Percentiles rank a stretch among this genome's conserved stretches.
These are phyloP conservation scores for Kentomonas sorsogonicus DNA, from an alignment of 208 protist genomes.

Conservation along the genomic window DNA sequence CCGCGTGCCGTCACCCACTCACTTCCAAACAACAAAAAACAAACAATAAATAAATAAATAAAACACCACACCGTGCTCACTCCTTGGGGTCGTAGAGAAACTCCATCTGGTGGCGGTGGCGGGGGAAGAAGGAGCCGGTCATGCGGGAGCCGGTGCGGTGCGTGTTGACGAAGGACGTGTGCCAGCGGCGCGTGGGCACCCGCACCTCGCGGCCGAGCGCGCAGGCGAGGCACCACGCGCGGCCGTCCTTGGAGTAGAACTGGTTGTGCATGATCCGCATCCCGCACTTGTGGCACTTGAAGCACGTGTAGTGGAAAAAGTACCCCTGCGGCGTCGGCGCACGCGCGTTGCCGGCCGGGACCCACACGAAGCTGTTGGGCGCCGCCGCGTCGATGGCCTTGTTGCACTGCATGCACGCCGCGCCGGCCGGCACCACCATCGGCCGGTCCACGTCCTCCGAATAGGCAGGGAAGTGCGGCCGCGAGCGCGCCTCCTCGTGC, in stretches of 20 bases:
- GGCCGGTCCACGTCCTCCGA: conserved; percentile 82
- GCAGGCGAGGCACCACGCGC: conserved; percentile 79
- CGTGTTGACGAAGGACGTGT: conserved; percentile 87
- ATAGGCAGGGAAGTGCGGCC: conserved; percentile 82
- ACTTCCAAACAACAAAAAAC: neutral
- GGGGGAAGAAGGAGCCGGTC: conserved; percentile 80
- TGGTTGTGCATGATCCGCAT: conserved; percentile 85
- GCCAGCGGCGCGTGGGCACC: conserved; percentile 81
- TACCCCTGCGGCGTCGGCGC: conserved; percentile 81
- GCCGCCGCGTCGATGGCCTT: conserved; percentile 57
- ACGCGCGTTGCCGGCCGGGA: conserved; percentile 79
- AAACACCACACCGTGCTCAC: conserved; percentile 18
- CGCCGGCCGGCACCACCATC: conserved; percentile 66
- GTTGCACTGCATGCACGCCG: conserved; percentile 83
- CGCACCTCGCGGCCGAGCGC: conserved; percentile 78
- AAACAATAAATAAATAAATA: neutral
- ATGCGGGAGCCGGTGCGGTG: conserved; percentile 82
- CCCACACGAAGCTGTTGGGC: conserved; percentile 85
- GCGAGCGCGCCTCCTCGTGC: conserved; percentile 69
- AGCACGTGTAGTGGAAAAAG: conserved; percentile 88
- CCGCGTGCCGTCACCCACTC: too few species aligned
- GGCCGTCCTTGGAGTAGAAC: conserved; percentile 85
- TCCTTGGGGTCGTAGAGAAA: conserved; percentile 81
- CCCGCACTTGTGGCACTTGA: conserved; percentile 88
- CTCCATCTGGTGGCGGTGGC: conserved; percentile 82